Evolutionary conservation across 805 yeast genomes (phyloP).

Genomic region (Wickerhamomyces kurtzmanii): DNA sequence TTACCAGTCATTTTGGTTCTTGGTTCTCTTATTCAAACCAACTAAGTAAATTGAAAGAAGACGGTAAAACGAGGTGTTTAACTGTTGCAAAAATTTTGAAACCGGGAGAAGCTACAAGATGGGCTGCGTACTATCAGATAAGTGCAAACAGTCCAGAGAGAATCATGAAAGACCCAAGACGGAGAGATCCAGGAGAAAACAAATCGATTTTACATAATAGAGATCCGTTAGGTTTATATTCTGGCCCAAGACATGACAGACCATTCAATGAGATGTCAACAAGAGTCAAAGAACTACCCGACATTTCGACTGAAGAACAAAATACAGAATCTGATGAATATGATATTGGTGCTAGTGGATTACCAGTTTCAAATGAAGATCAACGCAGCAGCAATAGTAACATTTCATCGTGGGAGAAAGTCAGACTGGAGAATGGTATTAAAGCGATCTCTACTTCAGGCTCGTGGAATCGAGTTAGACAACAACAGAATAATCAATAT

Average conservation of each 20-base stretch:
- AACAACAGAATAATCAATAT: neutral
- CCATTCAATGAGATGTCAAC: constrained; percentile 1
- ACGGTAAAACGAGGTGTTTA: constrained; percentile 23
- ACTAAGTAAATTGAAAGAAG: constrained; percentile 18
- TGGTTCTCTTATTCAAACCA: constrained; percentile 21
- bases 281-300: constrained; percentile 3
- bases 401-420: constrained; percentile 26
- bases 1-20: constrained; percentile 22
- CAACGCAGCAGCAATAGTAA: neutral
- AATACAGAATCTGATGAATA: neutral
- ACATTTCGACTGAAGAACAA: neutral
- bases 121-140: constrained; percentile 43
- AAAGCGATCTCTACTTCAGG: neutral
- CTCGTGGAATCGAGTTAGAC: neutral
- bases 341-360: constrained; percentile 1
- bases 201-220: constrained; percentile 22
- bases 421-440: constrained; percentile 20
- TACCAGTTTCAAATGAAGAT: constrained; percentile 2
- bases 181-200: constrained; percentile 18
- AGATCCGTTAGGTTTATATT: constrained; percentile 26
- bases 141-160: constrained; percentile 41
- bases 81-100: constrained; percentile 17
- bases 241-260: constrained; percentile 19
- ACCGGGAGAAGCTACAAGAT: constrained; percentile 24
- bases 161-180: constrained; percentile 47